A percentile compares a stretch with the other conserved stretches of the same genome.
phyloP scores from a whole-genome alignment of 2,329 filamentous ascomycete genomes.

The Ophiostoma montium region DNA sequence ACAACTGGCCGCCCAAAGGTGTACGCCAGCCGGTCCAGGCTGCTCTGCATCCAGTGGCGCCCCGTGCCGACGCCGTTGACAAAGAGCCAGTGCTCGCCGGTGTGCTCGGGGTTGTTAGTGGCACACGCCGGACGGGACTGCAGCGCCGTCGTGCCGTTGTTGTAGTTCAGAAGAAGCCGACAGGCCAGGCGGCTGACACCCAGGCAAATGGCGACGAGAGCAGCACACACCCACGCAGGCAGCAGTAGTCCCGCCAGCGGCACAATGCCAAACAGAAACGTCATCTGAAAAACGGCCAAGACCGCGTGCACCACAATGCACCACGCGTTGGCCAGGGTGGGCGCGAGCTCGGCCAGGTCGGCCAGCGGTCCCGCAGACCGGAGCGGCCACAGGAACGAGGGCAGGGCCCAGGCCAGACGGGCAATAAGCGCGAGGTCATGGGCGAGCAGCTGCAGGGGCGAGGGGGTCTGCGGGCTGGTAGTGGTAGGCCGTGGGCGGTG shows the following conservation, averaged over 20 bases:
- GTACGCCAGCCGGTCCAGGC: conserved; percentile 54
- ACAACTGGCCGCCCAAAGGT: conserved; percentile 59
- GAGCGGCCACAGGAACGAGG: conserved; percentile 47
- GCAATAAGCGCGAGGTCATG: conserved; percentile 44
- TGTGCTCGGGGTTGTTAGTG: conserved; percentile 31
- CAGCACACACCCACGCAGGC: conserved; percentile 32
- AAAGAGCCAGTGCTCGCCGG: conserved; percentile 65
- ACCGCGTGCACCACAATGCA: conserved; percentile 43
- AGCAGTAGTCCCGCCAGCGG: conserved; percentile 32
- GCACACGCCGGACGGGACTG: conserved; percentile 41
- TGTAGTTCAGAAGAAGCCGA: conserved; percentile 38
- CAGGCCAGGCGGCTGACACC: conserved; percentile 37
- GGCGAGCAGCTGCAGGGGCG: conserved; percentile 34
- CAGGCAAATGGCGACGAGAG: conserved; percentile 30
- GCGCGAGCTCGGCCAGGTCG: conserved; percentile 55
- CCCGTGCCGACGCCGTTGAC: conserved; percentile 57
- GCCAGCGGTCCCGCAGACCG: conserved; percentile 40
- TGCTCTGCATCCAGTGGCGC: conserved; percentile 55
- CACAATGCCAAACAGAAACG: conserved; percentile 45
- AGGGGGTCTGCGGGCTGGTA: conserved; percentile 27
- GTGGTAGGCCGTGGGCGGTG: too few relatives aligned
- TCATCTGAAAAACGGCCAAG: conserved; percentile 43
- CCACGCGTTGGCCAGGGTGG: conserved; percentile 40
- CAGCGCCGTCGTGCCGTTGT: conserved; percentile 33
- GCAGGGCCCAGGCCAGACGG: conserved; percentile 39